Evolutionary conservation across 106 monocot species (phyloP), one percentile per base, ranked within the genome.

Genomic region (Acorus calamus): DNA sequence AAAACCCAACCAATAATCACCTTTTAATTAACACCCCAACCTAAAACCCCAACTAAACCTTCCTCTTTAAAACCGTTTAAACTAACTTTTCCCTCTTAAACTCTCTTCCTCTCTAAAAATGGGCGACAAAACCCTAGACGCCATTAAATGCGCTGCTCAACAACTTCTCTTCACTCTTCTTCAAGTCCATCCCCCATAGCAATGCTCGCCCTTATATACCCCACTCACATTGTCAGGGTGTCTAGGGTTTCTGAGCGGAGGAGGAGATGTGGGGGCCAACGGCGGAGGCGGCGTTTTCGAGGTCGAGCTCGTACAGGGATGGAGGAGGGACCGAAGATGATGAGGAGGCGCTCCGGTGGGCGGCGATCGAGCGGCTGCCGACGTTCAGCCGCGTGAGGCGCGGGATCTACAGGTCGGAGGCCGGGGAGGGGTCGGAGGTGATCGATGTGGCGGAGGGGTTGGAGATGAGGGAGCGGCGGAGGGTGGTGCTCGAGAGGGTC

Each of bases 301-400:
- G 90, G 63, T 83, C 85, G 54, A 85, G 76, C 63, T 98, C 96
- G 7, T 83, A 60, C 79, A 42, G 92, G 14, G 73, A 74, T 7
- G 49, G 49, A 14, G 73, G 73, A 43, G 50, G 43, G 52, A 28
- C 28, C 6, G 86, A 75, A 11, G 82, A 91, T 14, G 94, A 90
- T 41, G 90, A 91, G 76, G 83, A 83, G 76, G 83, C 84, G 60
- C 79, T 98, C 62, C 82, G 76, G 8, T 85, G 92, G 96, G 96
- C 96, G 44, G 96, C 96, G 14, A 66, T 98, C 48, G 78, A 98
- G 81, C 76, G 96, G 7, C 82, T 98, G 4, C 96, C 96, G 1
- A 98, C 91, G 7, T 74, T 73, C 59, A 42, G 59, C 28, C 72
- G 96, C 11, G 74, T 82, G 42, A 75, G 85, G 57, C 74, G 92